These are phyloP conservation scores for Eragrostis curvula DNA, from an alignment of 176 grass and related monocot species.

Conservation along the genomic window DNA sequence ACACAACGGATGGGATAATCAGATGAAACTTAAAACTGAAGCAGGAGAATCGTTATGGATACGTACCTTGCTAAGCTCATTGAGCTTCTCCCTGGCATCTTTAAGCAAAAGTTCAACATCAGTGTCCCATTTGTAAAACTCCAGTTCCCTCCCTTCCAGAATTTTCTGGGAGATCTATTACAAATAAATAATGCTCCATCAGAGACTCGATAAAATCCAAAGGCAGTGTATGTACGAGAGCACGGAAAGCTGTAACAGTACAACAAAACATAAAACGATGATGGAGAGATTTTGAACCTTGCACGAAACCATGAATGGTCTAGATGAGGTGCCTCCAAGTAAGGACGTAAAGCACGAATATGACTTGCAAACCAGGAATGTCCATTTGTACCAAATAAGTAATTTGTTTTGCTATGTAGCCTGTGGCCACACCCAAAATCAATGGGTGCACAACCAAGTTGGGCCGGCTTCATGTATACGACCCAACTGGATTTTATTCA, in stretches of 20 bases:
- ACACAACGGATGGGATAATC: conserved; percentile 12
- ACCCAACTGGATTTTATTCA: not conserved
- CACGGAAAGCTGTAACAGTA: not conserved
- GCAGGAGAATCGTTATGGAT: not conserved
- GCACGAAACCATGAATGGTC: not conserved
- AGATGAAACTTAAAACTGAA: conserved; percentile 30
- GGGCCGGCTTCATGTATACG: not conserved
- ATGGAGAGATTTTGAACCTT: conserved; percentile 3
- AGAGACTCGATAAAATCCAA: conserved; percentile 38
- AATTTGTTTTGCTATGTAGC: not conserved
- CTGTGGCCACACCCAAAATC: not conserved
- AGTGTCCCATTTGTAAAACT: conserved; percentile 90
- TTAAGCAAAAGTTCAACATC: conserved; percentile 76
- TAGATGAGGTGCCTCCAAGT: not conserved
- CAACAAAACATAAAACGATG: not conserved
- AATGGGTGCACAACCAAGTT: not conserved
- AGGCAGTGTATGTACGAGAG: not conserved
- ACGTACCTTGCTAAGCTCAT: conserved; percentile 80
- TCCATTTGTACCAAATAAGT: not conserved
- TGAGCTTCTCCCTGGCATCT: conserved; percentile 73
- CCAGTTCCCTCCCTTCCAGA: conserved; percentile 71
- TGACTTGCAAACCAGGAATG: not conserved
- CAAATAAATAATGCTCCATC: conserved; percentile 19
- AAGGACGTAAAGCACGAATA: not conserved
- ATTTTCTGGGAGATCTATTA: conserved; percentile 69